A percentile compares a stretch with the other conserved stretches of the same genome.
phyloP scores from a whole-genome alignment of 2,329 filamentous ascomycete genomes.

The Trichoderma hamatum region DNA sequence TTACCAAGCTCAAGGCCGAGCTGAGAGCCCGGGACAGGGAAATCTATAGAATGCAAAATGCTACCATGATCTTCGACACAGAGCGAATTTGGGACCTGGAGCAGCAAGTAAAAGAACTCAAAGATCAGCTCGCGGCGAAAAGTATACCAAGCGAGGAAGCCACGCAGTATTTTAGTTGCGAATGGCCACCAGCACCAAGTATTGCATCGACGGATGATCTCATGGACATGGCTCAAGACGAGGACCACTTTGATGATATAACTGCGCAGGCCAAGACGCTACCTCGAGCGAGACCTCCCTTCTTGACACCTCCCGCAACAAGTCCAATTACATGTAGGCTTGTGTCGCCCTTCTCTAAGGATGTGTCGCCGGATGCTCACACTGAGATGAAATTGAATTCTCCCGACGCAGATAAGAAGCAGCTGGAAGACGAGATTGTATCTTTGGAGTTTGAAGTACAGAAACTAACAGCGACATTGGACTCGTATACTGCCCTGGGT shows the following conservation, averaged over 20 bases:
- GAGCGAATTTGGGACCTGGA: conserved; percentile 49
- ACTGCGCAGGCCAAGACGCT: conserved; percentile 58
- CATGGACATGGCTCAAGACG: conserved; percentile 45
- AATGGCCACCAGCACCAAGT: conserved; percentile 51
- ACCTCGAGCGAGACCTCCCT: conserved; percentile 48
- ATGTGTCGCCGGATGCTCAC: conserved; percentile 34
- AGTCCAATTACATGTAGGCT: conserved; percentile 50
- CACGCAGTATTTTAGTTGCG: conserved; percentile 45
- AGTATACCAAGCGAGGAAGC: conserved; percentile 32
- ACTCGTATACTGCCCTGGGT: conserved; percentile 50
- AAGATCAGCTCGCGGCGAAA: conserved; percentile 38
- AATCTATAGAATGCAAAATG: conserved; percentile 56
- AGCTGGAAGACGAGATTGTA: conserved; percentile 50
- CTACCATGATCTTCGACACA: conserved; percentile 54
- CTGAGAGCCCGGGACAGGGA: conserved; percentile 55
- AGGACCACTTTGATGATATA: conserved; percentile 52
- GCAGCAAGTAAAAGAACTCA: conserved; percentile 44
- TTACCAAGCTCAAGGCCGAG: conserved; percentile 52
- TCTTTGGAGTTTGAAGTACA: conserved; percentile 53
- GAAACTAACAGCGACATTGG: conserved; percentile 52
- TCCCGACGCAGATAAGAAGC: conserved; percentile 47
- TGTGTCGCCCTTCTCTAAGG: conserved; percentile 44
- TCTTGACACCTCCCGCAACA: conserved; percentile 59
- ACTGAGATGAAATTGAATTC: conserved; percentile 47
- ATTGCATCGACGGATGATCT: conserved; percentile 51